Percentiles rank a stretch among this genome's conserved stretches.
These are phyloP conservation scores for Olyra latifolia DNA, from an alignment of 176 grass and related monocot species.

Conservation along the genomic window DNA sequence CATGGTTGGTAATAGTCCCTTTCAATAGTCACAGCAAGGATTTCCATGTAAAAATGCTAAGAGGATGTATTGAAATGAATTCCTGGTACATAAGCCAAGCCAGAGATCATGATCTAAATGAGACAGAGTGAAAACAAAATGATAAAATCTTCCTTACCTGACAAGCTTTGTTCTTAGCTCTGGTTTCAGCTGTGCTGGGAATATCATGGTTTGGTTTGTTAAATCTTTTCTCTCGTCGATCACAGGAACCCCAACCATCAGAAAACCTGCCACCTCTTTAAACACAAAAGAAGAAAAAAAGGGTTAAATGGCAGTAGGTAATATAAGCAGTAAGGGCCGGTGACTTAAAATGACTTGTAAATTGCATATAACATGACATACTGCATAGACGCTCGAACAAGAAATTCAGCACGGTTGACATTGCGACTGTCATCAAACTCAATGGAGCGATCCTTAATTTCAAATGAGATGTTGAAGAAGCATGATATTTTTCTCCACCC, in stretches of 20 bases:
- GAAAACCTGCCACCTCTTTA: slow-evolving; percentile 82
- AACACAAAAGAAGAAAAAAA: slow-evolving; percentile 5
- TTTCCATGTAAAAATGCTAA: neutral
- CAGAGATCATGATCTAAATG: neutral
- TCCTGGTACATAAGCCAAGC: neutral
- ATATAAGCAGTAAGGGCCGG: neutral
- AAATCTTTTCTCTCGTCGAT: slow-evolving; percentile 71
- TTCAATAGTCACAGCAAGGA: neutral
- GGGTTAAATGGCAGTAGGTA: neutral
- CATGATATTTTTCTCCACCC: slow-evolving; percentile 96
- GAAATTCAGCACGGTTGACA: slow-evolving; percentile 83
- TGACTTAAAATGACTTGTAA: slow-evolving; percentile 8
- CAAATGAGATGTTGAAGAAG: slow-evolving; percentile 86
- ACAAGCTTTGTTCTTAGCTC: slow-evolving; percentile 96
- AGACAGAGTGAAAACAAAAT: neutral
- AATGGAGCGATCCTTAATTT: slow-evolving; percentile 83
- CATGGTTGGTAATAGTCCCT: too few species aligned
- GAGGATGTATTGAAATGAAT: neutral
- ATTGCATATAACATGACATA: slow-evolving; percentile 41
- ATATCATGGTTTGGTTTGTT: slow-evolving; percentile 88
- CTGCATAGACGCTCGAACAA: slow-evolving; percentile 77
- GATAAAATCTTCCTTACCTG: slow-evolving; percentile 45
- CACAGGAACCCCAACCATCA: slow-evolving; percentile 88
- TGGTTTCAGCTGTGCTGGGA: slow-evolving; percentile 95
- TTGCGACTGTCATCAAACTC: slow-evolving; percentile 82